These are phyloP conservation scores for Lactifluus volemus DNA, from an alignment of 768 basidiomycete species.

Conservation along the genomic window DNA sequence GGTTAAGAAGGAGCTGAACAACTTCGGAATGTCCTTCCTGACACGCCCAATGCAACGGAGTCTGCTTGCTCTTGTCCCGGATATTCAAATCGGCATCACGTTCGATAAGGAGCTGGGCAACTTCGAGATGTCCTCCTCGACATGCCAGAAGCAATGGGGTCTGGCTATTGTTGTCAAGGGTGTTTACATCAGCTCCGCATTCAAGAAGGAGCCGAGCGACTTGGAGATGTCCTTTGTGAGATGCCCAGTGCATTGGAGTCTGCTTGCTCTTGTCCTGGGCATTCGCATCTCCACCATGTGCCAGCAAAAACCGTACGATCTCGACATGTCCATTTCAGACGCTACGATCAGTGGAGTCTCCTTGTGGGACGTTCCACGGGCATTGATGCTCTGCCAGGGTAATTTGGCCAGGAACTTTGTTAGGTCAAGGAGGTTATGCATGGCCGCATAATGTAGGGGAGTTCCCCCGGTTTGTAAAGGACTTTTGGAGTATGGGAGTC, in stretches of 20 bases:
- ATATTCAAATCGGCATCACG: neutral
- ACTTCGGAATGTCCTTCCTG: neutral
- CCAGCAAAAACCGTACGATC: neutral
- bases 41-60: neutral
- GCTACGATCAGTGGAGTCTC: neutral
- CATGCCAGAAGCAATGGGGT: neutral
- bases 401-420: neutral
- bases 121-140: neutral
- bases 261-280: neutral
- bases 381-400: neutral
- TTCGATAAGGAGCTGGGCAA: neutral
- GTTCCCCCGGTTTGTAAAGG: neutral
- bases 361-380: neutral
- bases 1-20: neutral
- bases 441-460: neutral
- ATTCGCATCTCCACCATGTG: neutral
- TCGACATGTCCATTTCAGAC: neutral
- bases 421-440: neutral
- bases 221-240: neutral
- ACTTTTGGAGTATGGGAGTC: neutral
- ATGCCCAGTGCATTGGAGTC: neutral
- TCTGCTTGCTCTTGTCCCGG: neutral
- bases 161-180: neutral
- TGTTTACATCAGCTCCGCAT: neutral
- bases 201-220: neutral